These are phyloP conservation scores for Amauroascus verrucosus DNA, from an alignment of 2,329 filamentous ascomycete species.

Conservation along the genomic window DNA sequence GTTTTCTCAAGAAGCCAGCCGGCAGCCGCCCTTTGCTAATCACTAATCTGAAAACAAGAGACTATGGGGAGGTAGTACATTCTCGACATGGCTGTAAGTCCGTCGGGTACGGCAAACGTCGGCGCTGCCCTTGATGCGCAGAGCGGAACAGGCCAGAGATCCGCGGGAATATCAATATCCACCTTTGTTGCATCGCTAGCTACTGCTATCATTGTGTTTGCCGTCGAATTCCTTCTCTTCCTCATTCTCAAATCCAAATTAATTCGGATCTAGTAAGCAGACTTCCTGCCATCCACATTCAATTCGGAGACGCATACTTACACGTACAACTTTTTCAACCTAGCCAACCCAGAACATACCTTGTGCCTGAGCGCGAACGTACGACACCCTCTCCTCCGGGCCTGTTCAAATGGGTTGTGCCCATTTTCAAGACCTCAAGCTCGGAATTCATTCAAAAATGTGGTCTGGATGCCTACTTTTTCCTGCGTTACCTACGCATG, in stretches of 20 bases:
- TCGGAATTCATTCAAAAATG: slow-evolving; percentile 91
- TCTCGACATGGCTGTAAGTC: neutral
- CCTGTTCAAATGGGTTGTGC: slow-evolving; percentile 45
- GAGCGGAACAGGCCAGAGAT: slow-evolving; percentile 28
- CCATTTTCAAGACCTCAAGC: slow-evolving; percentile 57
- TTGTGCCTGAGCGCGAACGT: slow-evolving; percentile 75
- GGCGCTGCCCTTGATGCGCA: slow-evolving; percentile 29
- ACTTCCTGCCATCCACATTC: slow-evolving; percentile 5
- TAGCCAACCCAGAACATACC: slow-evolving; percentile 72
- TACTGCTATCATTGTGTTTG: slow-evolving; percentile 54
- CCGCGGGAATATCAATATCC: slow-evolving; percentile 29
- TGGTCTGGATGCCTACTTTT: slow-evolving; percentile 94
- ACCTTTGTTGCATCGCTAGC: slow-evolving; percentile 57
- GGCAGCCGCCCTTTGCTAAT: too few relatives aligned
- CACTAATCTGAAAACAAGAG: neutral
- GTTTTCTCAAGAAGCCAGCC: too few relatives aligned
- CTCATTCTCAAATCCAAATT: slow-evolving; percentile 66
- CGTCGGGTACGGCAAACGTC: slow-evolving; percentile 16
- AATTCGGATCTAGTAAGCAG: slow-evolving; percentile 66
- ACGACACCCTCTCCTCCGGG: slow-evolving; percentile 60
- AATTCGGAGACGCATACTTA: neutral
- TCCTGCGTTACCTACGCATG: slow-evolving; percentile 77
- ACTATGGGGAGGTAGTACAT: neutral
- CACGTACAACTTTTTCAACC: too few relatives aligned
- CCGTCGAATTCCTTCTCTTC: slow-evolving; percentile 57